phyloP scores from a whole-genome alignment of 2,329 filamentous ascomycete species.

The Laburnicola sp. region DNA sequence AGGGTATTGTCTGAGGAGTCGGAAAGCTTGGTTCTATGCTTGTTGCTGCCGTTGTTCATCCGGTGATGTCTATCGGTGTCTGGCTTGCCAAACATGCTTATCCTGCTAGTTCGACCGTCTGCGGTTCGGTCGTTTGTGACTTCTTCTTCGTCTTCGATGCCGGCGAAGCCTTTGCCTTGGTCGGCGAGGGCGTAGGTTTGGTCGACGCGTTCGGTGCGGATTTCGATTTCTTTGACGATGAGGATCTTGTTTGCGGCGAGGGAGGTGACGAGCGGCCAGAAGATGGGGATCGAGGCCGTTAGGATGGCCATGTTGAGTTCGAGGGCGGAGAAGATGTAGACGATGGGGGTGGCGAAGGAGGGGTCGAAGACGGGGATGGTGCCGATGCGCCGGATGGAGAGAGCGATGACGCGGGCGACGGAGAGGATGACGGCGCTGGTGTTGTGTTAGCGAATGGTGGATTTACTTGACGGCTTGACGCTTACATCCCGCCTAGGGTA shows the following conservation, averaged over 20 bases:
- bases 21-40: slow-evolving; percentile 12
- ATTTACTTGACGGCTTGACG: neutral
- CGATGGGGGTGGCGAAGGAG: slow-evolving; percentile 32
- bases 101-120: slow-evolving; percentile 11
- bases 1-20: slow-evolving; percentile 20
- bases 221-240: slow-evolving; percentile 45
- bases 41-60: slow-evolving; percentile 4
- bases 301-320: slow-evolving; percentile 46
- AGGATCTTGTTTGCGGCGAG: slow-evolving; percentile 42
- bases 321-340: slow-evolving; percentile 42
- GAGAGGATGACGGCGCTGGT: slow-evolving; percentile 34
- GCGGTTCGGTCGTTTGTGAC: neutral
- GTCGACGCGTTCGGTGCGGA: slow-evolving; percentile 32
- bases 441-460: slow-evolving; percentile 5
- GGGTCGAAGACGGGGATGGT: slow-evolving; percentile 38
- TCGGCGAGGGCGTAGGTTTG: slow-evolving; percentile 25
- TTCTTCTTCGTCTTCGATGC: slow-evolving; percentile 4
- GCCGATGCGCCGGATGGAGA: slow-evolving; percentile 35
- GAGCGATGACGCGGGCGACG: slow-evolving; percentile 33
- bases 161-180: slow-evolving; percentile 11
- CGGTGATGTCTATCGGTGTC: slow-evolving; percentile 6
- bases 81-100: slow-evolving; percentile 18
- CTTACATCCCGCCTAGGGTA: slow-evolving; percentile 40
- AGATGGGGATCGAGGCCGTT: slow-evolving; percentile 43
- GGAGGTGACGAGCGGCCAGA: slow-evolving; percentile 42